Percentiles rank a stretch among this genome's conserved stretches.
phyloP scores from a whole-genome alignment of 2,329 filamentous ascomycete species.

The Mollisiaceae sp. region DNA sequence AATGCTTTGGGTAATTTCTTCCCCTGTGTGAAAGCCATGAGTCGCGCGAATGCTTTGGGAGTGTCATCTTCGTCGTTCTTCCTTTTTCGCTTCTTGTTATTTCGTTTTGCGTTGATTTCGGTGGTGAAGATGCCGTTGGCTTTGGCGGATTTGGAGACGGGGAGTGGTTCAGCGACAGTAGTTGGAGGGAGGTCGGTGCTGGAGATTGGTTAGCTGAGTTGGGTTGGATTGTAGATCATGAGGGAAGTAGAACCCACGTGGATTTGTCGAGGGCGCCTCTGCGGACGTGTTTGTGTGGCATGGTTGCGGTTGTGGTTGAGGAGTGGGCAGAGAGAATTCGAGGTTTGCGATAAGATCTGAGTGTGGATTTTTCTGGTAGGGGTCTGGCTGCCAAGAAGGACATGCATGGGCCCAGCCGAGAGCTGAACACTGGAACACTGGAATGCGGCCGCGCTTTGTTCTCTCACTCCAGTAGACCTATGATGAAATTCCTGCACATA shows the following conservation, averaged over 20 bases:
- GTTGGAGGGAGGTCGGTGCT: constrained; percentile 59
- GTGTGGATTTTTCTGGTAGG: background rate
- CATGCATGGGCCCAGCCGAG: background rate
- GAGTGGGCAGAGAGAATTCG: background rate
- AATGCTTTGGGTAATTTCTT: constrained; percentile 67
- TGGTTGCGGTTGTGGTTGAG: constrained; percentile 45
- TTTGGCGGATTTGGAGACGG: constrained; percentile 53
- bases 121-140: constrained; percentile 45
- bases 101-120: constrained; percentile 38
- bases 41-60: constrained; percentile 82
- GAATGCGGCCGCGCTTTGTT: background rate
- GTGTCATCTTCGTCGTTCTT: constrained; percentile 71
- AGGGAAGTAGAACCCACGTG: constrained; percentile 49
- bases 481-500: too few species aligned
- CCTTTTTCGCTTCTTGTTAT: constrained; percentile 55
- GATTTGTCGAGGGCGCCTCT: constrained; percentile 60
- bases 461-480: too few species aligned
- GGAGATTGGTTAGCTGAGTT: constrained; percentile 35
- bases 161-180: constrained; percentile 62
- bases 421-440: too few species aligned
- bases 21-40: constrained; percentile 77
- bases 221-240: background rate
- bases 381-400: background rate
- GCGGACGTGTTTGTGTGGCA: constrained; percentile 89
- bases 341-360: constrained; percentile 15